Percentiles rank a stretch among this genome's conserved stretches.
Conservation (phyloP, 495 filamentous ascomycete genomes). For the Pyrenula aspistea region DNA sequence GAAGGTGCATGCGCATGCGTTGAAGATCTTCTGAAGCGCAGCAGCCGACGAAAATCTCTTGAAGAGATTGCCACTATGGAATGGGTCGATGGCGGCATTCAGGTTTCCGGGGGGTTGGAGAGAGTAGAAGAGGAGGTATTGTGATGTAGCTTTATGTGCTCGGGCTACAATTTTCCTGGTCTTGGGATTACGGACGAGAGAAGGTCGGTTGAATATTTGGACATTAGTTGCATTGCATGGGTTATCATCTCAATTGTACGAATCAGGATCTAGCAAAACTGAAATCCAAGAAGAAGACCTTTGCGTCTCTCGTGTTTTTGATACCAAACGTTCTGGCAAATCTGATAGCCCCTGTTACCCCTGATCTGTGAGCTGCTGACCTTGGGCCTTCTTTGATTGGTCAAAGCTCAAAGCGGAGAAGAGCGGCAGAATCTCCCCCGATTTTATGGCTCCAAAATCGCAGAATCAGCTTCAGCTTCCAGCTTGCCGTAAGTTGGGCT, state of each 20-base stretch:
- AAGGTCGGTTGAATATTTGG: too few species aligned
- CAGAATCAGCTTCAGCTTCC: too few species aligned
- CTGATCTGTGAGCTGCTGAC: background rate
- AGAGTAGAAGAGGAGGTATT: constrained; percentile 52
- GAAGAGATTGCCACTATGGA: constrained; percentile 55
- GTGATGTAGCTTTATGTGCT: background rate
- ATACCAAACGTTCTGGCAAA: too few species aligned
- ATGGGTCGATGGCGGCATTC: constrained; percentile 68
- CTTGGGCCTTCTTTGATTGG: background rate
- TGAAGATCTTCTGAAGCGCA: constrained; percentile 70
- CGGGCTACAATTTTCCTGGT: too few species aligned
- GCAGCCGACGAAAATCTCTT: constrained; percentile 59
- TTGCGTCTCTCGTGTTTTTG: too few species aligned
- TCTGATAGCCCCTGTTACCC: too few species aligned
- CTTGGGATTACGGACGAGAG: too few species aligned
- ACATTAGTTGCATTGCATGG: too few species aligned
- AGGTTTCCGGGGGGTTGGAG: constrained; percentile 56
- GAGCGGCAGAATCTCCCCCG: background rate
- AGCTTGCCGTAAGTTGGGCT: too few species aligned
- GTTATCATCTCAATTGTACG: too few species aligned
- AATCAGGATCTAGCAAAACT: too few species aligned
- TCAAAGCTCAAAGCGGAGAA: background rate
- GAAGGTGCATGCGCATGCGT: constrained; percentile 68
- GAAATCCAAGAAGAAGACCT: too few species aligned
- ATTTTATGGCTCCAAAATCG: background rate